phyloP scores from a whole-genome alignment of 2,329 filamentous ascomycete genomes.

The Didymella pomorum region DNA sequence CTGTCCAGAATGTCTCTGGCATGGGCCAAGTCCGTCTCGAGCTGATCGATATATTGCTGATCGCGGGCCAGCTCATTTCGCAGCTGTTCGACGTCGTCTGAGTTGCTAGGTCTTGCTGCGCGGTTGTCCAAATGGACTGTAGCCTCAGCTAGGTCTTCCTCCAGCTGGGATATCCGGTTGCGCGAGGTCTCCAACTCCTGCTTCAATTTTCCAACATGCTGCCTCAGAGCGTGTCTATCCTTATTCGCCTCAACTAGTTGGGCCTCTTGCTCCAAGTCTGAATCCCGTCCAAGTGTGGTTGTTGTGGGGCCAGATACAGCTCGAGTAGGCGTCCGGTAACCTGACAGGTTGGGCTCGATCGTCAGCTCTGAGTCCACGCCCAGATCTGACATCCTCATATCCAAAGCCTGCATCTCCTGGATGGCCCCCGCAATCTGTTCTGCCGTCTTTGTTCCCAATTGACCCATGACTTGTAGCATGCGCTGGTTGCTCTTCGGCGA shows the following conservation, averaged over 20 bases:
- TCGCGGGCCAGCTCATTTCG: constrained; percentile 56
- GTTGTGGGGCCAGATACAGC: constrained; percentile 39
- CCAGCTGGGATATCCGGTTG: constrained; percentile 54
- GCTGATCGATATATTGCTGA: constrained; percentile 59
- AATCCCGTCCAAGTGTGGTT: constrained; percentile 49
- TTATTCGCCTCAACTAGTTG: constrained; percentile 59
- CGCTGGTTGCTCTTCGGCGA: constrained; percentile 57
- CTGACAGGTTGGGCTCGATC: constrained; percentile 42
- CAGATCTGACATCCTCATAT: constrained; percentile 46
- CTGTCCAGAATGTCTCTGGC: constrained; percentile 55
- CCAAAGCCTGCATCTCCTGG: constrained; percentile 50
- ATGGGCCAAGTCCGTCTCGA: constrained; percentile 57
- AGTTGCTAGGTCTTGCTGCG: constrained; percentile 48
- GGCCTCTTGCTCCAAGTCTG: constrained; percentile 59
- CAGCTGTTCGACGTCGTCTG: constrained; percentile 56
- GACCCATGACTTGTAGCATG: constrained; percentile 55
- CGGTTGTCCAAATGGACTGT: constrained; percentile 55
- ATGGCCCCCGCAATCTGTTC: constrained; percentile 52
- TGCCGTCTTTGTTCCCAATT: constrained; percentile 48
- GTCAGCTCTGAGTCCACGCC: constrained; percentile 49
- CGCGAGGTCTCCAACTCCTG: constrained; percentile 54
- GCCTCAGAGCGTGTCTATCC: constrained; percentile 55
- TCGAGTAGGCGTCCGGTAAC: constrained; percentile 45
- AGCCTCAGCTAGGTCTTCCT: constrained; percentile 59
- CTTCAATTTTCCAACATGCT: constrained; percentile 51